Conservation (phyloP, 1,284 basidiomycete species). For the Naganishia albida region DNA sequence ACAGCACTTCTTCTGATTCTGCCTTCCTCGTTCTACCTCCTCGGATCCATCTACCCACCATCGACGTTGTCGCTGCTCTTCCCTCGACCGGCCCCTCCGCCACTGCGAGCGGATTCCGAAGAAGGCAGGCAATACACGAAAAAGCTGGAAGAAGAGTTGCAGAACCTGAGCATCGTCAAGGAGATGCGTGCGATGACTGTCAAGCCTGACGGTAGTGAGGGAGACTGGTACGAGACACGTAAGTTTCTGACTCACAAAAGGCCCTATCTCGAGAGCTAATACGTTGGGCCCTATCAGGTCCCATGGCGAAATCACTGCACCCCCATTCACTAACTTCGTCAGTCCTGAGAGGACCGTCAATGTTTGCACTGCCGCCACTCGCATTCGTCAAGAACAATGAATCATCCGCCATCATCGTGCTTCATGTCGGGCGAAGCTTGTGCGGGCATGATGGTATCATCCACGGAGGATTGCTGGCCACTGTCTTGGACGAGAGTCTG, state of each 20-base stretch:
- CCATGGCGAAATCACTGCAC: conserved; percentile 27
- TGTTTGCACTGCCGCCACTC: conserved; percentile 73
- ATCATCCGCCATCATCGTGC: conserved; percentile 61
- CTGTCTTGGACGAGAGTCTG: conserved; percentile 82
- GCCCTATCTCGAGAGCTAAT: conserved; percentile 59
- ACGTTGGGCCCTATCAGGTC: conserved; percentile 7
- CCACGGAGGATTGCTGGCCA: conserved; percentile 89
- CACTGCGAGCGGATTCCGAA: conserved; percentile 63
- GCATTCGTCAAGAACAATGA: conserved; percentile 75
- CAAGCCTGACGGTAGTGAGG: conserved; percentile 31
- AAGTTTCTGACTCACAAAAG: conserved; percentile 35
- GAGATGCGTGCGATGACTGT: conserved; percentile 51
- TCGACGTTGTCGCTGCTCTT: conserved; percentile 64
- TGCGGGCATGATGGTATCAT: conserved; percentile 91
- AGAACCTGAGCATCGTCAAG: conserved; percentile 65
- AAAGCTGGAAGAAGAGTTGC: conserved; percentile 68
- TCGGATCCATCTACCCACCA: conserved; percentile 68
- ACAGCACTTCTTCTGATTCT: conserved; percentile 34
- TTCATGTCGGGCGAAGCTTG: conserved; percentile 65
- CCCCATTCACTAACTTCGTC: conserved; percentile 82
- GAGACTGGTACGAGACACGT: conserved; percentile 54
- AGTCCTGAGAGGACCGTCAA: conserved; percentile 78
- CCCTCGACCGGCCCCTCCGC: conserved; percentile 70
- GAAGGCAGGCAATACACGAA: conserved; percentile 64
- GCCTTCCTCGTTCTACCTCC: conserved; percentile 47